phyloP scores from a whole-genome alignment of 2,329 filamentous ascomycete species.

The Botrytis medusae region DNA sequence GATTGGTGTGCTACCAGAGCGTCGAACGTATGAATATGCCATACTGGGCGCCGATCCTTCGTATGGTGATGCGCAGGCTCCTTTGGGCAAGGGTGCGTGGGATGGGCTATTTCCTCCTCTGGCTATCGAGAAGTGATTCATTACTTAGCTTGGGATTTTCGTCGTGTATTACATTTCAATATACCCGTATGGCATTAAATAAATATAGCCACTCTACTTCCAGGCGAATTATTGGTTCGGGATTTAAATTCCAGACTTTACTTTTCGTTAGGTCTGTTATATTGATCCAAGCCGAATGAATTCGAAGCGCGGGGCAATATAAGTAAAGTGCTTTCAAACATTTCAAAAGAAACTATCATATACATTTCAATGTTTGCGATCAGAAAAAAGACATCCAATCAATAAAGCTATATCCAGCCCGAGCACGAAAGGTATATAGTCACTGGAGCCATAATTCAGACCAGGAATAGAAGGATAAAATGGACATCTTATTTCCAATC shows the following conservation, averaged over 20 bases:
- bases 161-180: not conserved
- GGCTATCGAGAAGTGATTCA: conserved; percentile 43
- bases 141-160: not conserved
- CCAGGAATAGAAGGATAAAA: not conserved
- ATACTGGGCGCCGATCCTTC: conserved; percentile 60
- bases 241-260: not conserved
- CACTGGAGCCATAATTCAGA: not conserved
- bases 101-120: conserved; percentile 55
- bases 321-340: not conserved
- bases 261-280: not conserved
- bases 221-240: not conserved
- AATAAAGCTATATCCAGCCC: not conserved
- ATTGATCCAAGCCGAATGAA: not conserved
- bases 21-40: conserved; percentile 64
- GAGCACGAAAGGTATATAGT: not conserved
- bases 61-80: conserved; percentile 57
- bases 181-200: conserved; percentile 5
- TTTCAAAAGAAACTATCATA: not conserved
- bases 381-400: not conserved
- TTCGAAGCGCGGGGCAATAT: not conserved
- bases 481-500: not conserved
- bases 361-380: not conserved
- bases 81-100: conserved; percentile 42
- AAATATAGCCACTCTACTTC: not conserved
- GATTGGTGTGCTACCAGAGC: conserved; percentile 66